phyloP scores from a whole-genome alignment of 345 rosid genomes.

The Hirschfeldia incana region DNA sequence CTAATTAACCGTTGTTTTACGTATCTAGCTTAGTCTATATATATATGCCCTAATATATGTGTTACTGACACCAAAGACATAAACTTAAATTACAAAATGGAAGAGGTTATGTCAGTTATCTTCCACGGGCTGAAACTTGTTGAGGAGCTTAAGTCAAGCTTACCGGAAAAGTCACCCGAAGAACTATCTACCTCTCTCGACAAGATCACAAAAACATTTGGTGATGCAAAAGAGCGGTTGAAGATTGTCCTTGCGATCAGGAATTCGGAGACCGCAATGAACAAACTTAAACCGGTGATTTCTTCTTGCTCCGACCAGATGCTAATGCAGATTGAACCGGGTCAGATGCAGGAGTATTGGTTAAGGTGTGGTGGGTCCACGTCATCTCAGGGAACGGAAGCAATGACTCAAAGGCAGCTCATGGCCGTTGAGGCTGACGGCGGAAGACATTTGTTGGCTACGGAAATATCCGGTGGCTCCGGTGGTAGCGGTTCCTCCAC shows the following conservation, averaged over 20 bases:
- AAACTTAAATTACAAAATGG: conserved; percentile 32
- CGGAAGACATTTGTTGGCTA: conserved; percentile 17
- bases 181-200: conserved; percentile 44
- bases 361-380: conserved; percentile 31
- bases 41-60: conserved; percentile 4
- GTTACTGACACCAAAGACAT: neutral
- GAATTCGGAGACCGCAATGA: conserved; percentile 13
- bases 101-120: conserved; percentile 47
- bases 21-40: conserved; percentile 28
- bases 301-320: conserved; percentile 32
- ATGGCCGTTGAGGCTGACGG: conserved; percentile 11
- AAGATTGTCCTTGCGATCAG: conserved; percentile 11
- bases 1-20: conserved; percentile 25
- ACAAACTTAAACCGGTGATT: conserved; percentile 7
- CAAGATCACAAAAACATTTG: conserved; percentile 42
- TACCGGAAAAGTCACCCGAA: conserved; percentile 42
- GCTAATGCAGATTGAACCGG: conserved; percentile 33
- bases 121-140: conserved; percentile 52
- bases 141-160: conserved; percentile 50
- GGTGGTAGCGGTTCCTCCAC: conserved; percentile 32
- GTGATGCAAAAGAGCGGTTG: conserved; percentile 41
- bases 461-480: conserved; percentile 17
- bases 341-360: conserved; percentile 42
- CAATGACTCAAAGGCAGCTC: conserved; percentile 18
- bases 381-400: conserved; percentile 21